Percentiles rank a stretch among this genome's conserved stretches.
Conservation (phyloP, 176 grass and related monocot species). For the Rhynchospora tenuis region DNA sequence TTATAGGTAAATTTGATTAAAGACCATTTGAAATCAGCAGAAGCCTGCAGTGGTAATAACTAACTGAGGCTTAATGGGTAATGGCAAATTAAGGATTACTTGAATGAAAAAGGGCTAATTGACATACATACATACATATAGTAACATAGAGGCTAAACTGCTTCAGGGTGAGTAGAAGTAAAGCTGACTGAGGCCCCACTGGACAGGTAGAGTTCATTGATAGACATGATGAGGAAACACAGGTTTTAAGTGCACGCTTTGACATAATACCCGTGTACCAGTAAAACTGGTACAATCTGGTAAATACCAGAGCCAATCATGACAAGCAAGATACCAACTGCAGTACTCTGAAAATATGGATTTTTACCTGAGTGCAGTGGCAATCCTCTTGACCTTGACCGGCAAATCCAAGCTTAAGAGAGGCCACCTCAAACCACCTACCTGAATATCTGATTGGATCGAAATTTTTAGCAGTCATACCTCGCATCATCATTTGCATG, state of each 20-base stretch:
- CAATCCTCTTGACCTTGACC: constrained; percentile 91
- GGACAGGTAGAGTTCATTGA: not conserved
- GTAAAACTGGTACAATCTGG: not conserved
- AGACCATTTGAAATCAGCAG: not conserved
- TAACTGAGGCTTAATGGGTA: not conserved
- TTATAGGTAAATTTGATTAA: too few species aligned
- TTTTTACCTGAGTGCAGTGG: constrained; percentile 83
- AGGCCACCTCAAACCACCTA: constrained; percentile 98
- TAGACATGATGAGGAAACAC: not conserved
- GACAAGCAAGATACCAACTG: not conserved
- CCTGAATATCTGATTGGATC: constrained; percentile 84
- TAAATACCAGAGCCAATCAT: not conserved
- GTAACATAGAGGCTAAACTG: not conserved
- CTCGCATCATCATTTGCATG: constrained; percentile 50
- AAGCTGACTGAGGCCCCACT: not conserved
- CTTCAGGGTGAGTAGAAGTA: not conserved
- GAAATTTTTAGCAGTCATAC: constrained; percentile 88
- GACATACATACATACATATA: not conserved
- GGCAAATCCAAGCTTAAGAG: constrained; percentile 80
- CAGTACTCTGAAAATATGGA: not conserved
- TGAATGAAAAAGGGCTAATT: not conserved
- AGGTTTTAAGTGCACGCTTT: not conserved
- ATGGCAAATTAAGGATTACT: not conserved
- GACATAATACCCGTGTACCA: not conserved
- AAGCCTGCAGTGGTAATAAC: not conserved